Evolutionary conservation across 441 rosid genomes (phyloP).

Genomic region (Hura crepitans): DNA sequence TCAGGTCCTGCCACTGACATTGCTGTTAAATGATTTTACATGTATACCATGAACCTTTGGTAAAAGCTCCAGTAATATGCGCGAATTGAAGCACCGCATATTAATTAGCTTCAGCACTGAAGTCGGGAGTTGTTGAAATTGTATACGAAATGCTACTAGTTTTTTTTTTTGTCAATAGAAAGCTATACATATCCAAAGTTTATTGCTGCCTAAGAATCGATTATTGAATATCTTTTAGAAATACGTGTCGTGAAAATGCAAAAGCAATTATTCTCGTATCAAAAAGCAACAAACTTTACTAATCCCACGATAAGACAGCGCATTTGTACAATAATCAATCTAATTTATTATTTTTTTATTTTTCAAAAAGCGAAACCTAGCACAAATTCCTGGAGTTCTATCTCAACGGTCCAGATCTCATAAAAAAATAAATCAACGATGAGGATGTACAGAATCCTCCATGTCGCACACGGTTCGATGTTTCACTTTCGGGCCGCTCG

Average conservation of each 20-base stretch:
- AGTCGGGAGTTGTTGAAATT: no score
- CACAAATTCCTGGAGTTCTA: slow-evolving; percentile 11
- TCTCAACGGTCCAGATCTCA: slow-evolving; percentile 37
- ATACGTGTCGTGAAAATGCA: slow-evolving; percentile 7
- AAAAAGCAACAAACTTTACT: slow-evolving; percentile 35
- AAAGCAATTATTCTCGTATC: slow-evolving; percentile 35
- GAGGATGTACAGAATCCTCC: slow-evolving; percentile 17
- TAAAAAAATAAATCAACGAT: slow-evolving; percentile 23
- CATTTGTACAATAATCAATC: slow-evolving; percentile 6
- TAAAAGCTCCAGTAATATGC: no score
- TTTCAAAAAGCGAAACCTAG: background rate
- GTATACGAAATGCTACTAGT: no score
- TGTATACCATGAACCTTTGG: no score
- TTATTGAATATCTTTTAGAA: no score
- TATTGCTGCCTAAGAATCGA: no score
- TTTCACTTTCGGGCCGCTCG: slow-evolving; percentile 63
- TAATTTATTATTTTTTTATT: background rate
- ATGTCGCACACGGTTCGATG: slow-evolving; percentile 46
- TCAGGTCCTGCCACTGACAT: no score
- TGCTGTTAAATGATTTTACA: no score
- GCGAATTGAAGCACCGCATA: no score
- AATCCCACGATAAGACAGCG: slow-evolving; percentile 39
- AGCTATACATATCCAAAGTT: no score
- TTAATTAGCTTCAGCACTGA: no score
- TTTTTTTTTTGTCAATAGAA: no score